Base-by-base conservation (phyloP, 1,284 basidiomycete genomes). In the Boletellus sp. region DNA sequence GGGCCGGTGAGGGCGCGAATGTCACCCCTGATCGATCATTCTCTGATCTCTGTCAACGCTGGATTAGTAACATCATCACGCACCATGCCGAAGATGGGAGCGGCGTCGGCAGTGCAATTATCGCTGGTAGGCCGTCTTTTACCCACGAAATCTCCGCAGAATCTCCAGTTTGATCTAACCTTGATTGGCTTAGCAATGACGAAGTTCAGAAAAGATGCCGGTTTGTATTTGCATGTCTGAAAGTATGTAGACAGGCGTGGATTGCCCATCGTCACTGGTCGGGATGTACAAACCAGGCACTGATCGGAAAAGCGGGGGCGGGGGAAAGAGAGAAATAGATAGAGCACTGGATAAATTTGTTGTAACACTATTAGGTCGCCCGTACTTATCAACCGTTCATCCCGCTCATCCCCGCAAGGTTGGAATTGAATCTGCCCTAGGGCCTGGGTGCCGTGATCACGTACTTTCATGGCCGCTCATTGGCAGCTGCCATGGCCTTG, bases 81-180 rank as follows among this genome's bases (percentile, higher is more conserved):
- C 82, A 91, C 68, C 92, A 93, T 61, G 94, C 94, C 16, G 94
- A 97, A 68, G 94, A 97, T 64, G 94, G 94, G 48, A 93, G 89
- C 56, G 94, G 94, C 60, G 93, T 97, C 37, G 94, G 94, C n/a
- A 91, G 89, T 59, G 93, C 93, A 4, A 94, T 97, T 67, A 96
- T 97, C 60, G 94, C 93, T 33, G 90, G 91, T 89, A 55, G 59
- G 85, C 74, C 36, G 13, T 49, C 28, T n/a, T 35, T 37, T 16
- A 24, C 43, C 32, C 37, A 28, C n/a, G 18, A 12, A 26, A 42
- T 22, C 19, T 24, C 18, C 8, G 15, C 21, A 22, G 40, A 42
- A 48, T 26, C 32, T 37, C 38, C 8, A 36, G 26, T 30, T 24
- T 47, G 26, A 51, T 44, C 44, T 54, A 4, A 53, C 44, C 13